Evolutionary conservation across 1,139 yeast genomes (phyloP).

Genomic region (Suhomyces coccinellae): DNA sequence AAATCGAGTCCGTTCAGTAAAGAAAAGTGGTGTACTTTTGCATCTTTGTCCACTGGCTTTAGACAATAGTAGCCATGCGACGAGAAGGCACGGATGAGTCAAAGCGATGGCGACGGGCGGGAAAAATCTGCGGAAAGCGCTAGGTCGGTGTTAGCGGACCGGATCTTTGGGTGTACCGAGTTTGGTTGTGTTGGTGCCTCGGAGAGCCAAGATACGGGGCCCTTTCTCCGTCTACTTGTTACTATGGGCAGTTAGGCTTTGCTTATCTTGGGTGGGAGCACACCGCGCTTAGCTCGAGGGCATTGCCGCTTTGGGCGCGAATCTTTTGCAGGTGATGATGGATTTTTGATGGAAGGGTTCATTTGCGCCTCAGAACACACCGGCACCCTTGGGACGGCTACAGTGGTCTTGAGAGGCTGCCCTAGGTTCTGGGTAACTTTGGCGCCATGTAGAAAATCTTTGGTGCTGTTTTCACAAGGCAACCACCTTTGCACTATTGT

Average conservation of each 20-base stretch:
- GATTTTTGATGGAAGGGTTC: too few species aligned
- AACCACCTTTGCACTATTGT: too few species aligned
- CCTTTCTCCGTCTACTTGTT: neutral
- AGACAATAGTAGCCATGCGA: slow-evolving; percentile 1
- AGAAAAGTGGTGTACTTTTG: neutral
- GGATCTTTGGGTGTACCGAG: neutral
- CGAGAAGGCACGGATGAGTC: slow-evolving; percentile 1
- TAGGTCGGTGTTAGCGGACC: neutral
- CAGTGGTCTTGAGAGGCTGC: too few species aligned
- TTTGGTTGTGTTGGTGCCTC: neutral
- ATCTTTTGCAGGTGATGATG: too few species aligned
- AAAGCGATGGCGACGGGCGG: neutral
- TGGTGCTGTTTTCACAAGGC: too few species aligned
- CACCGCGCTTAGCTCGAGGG: neutral
- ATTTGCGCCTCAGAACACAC: too few species aligned
- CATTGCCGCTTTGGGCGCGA: too few species aligned
- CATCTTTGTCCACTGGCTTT: neutral
- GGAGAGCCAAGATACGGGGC: neutral
- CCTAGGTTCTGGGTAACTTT: too few species aligned
- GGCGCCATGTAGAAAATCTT: too few species aligned
- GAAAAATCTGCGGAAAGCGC: neutral
- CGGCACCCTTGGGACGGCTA: too few species aligned
- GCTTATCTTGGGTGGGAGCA: too few species aligned
- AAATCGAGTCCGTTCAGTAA: neutral
- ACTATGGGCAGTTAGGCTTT: too few species aligned